These are phyloP conservation scores for Colletotrichum orchidophilum DNA, from an alignment of 2,329 filamentous ascomycete species.

Conservation along the genomic window DNA sequence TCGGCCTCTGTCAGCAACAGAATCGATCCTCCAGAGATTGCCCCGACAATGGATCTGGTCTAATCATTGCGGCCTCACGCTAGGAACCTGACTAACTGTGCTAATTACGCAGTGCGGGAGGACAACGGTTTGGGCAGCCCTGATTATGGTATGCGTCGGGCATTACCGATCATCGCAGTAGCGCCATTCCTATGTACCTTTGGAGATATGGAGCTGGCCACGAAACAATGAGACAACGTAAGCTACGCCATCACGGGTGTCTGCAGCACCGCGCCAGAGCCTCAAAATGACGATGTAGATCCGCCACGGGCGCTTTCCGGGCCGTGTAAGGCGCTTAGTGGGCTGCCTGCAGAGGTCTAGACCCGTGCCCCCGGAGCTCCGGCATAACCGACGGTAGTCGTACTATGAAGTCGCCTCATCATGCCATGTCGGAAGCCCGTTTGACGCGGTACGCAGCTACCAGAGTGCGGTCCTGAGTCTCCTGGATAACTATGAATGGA, in stretches of 20 bases:
- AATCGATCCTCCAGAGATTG: conserved; percentile 1
- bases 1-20: conserved; percentile 15
- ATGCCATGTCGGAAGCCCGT: not conserved
- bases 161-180: conserved; percentile 1
- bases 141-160: not conserved
- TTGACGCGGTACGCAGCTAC: not conserved
- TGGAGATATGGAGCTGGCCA: not conserved
- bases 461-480: not conserved
- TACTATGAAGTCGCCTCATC: not conserved
- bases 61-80: conserved; percentile 1
- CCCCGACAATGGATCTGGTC: not conserved
- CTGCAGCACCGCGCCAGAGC: not conserved
- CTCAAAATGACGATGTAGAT: not conserved
- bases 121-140: not conserved
- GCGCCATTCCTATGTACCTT: not conserved
- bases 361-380: conserved; percentile 12
- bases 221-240: not conserved
- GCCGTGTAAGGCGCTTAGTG: conserved; percentile 12
- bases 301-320: conserved; percentile 12
- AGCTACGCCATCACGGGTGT: not conserved
- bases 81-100: conserved; percentile 18
- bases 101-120: not conserved
- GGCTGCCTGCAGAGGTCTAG: not conserved
- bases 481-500: not conserved
- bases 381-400: not conserved